Percentiles rank a stretch among this genome's conserved stretches.
phyloP scores from a whole-genome alignment of 768 basidiomycete genomes.

The Chalciporus sphaerocephalus region DNA sequence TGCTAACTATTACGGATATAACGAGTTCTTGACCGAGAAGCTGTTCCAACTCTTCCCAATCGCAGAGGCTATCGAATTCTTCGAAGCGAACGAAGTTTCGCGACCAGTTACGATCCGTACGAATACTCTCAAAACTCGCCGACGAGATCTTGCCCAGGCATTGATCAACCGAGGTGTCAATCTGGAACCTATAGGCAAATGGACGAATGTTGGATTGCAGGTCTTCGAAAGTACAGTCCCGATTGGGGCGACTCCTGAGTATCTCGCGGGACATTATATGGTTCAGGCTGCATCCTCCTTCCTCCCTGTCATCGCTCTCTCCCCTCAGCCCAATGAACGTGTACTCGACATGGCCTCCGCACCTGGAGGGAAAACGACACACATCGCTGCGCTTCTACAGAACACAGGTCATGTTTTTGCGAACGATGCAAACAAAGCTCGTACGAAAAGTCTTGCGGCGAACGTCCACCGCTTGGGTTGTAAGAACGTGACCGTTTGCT shows the following conservation, averaged over 20 bases:
- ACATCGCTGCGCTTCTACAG: slow-evolving; percentile 93
- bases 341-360: slow-evolving; percentile 98
- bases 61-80: slow-evolving; percentile 95
- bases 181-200: slow-evolving; percentile 97
- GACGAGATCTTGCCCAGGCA: slow-evolving; percentile 90
- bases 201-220: slow-evolving; percentile 99
- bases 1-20: slow-evolving; percentile 95
- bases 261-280: slow-evolving; percentile 99
- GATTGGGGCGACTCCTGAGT: slow-evolving; percentile 97
- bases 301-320: slow-evolving; percentile 95
- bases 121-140: slow-evolving; percentile 89
- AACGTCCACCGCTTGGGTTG: slow-evolving; percentile 97
- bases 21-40: slow-evolving; percentile 91
- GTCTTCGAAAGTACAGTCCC: slow-evolving; percentile 96
- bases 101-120: slow-evolving; percentile 97
- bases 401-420: slow-evolving; percentile 98
- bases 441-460: slow-evolving; percentile 94
- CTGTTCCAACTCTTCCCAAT: slow-evolving; percentile 91
- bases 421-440: slow-evolving; percentile 90
- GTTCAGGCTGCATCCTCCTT: slow-evolving; percentile 98
- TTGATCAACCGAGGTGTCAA: slow-evolving; percentile 95
- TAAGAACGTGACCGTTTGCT: slow-evolving; percentile 96
- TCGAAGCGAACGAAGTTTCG: slow-evolving; percentile 93
- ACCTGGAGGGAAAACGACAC: slow-evolving; percentile 96
- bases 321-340: slow-evolving; percentile 88